These are phyloP conservation scores for Gastrolobium bilobum DNA, from an alignment of 306 rosid genomes.

Conservation along the genomic window DNA sequence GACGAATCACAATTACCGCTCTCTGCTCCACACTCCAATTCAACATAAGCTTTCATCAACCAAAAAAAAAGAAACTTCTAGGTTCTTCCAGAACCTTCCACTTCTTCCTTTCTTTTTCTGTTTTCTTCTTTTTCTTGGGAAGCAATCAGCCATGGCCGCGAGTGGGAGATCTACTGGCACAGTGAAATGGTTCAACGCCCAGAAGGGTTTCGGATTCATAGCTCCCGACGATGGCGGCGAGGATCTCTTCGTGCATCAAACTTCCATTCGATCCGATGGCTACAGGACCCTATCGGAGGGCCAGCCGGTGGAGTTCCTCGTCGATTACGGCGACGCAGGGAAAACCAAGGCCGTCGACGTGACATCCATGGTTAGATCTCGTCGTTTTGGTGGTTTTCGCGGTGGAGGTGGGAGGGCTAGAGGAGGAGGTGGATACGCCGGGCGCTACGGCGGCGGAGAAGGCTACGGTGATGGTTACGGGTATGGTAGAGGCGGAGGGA, in stretches of 20 bases:
- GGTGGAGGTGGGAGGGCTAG: constrained; percentile 59
- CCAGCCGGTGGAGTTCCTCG: constrained; percentile 67
- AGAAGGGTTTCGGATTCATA: constrained; percentile 87
- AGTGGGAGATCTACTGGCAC: constrained; percentile 64
- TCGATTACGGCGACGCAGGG: constrained; percentile 65
- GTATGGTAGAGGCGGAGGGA: constrained; percentile 43
- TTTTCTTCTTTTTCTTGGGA: neutral
- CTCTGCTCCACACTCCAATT: constrained; percentile 6
- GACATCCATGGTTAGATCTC: constrained; percentile 51
- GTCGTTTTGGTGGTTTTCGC: constrained; percentile 29
- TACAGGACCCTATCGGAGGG: constrained; percentile 73
- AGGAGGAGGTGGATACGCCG: constrained; percentile 49
- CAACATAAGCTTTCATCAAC: neutral
- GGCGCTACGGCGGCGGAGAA: constrained; percentile 47
- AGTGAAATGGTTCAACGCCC: constrained; percentile 86
- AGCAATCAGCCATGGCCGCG: constrained; percentile 58
- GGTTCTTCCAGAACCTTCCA: constrained; percentile 46
- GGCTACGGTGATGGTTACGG: constrained; percentile 41
- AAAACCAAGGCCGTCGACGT: constrained; percentile 84
- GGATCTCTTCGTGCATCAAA: constrained; percentile 88
- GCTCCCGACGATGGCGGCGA: constrained; percentile 68
- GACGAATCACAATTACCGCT: constrained; percentile 31
- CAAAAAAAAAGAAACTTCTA: constrained; percentile 35
- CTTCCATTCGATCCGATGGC: constrained; percentile 81
- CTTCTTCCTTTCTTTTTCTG: no score